Evolutionary conservation across 768 basidiomycete species (phyloP), one percentile per base, ranked within the genome.

Genomic region (Naganishia kalamii): DNA sequence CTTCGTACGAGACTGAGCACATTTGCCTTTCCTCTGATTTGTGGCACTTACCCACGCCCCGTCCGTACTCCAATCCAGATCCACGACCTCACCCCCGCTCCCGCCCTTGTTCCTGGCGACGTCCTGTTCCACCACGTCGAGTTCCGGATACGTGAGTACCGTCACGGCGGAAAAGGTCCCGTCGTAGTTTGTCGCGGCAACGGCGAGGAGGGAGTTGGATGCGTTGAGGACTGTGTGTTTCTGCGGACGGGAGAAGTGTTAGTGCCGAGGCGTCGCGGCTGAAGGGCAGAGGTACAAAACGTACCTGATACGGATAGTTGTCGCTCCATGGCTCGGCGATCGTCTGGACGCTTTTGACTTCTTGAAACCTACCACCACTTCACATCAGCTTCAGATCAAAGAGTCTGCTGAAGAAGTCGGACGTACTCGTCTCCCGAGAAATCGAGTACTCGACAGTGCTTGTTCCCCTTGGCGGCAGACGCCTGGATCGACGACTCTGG

Each of bases 191-290:
- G 91, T 90, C 25, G 86, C 77, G 12, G 80, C 90, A 37, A 86
- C 84, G 4, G 85, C 87, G 5, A 94, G 74, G 43, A 87, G 75
- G 27, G 79, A 81, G 25, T 83, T 82, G 70, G 87, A 82, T 6
- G 86, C 86, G 43, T 92, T 92, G 62, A 97, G 80, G 1, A 85
- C 83, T 1, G 92, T 92, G 25, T 92, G 87, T 86, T 90, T 93
- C 93, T 96, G 74, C 40, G 25, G 27, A 8, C 44, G 23, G 8
- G 32, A 23, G 70, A 61, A 66, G 63, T 17, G 12, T 52, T 11
- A 43, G 51, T n/a, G 41, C n/a, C 13, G n/a, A 3, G n/a, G n/a
- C 12, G 66, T 66, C 54, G 35, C 41, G n/a, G 25, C 27, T 49
- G 29, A 4, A 15, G 11, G 12, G 17, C 6, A 21, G 37, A 17